Evolutionary conservation across 495 filamentous ascomycete species (phyloP), one percentile per base, ranked within the genome.

Genomic region (Penicillium paxilli): DNA sequence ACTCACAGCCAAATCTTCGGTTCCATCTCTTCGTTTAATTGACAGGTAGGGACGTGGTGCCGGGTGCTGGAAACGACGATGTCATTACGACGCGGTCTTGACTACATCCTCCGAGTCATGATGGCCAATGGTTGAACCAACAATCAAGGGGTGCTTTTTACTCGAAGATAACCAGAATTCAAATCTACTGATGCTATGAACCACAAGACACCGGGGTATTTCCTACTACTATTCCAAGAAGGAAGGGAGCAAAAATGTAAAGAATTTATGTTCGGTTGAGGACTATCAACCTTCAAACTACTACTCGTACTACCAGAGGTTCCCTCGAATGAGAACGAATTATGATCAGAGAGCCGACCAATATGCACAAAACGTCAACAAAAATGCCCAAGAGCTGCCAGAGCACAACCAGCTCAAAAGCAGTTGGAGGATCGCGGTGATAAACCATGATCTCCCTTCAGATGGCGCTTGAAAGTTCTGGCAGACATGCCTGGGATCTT

Each of bases 71-170:
- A 9, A 41, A 42, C 16, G 26, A 49, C 49, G 51, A 64, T 60
- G 57, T 64, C 60, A 60, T 60, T 50, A 57, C 46, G 51, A 60
- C 54, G 57, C 46, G 49, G 41, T 44, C 23, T 41, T 57, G 57
- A 60, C 55, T 54, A 7, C 55, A 46, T 58, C 24, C 23, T 44
- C 5, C 5, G 11, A 28, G 5, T 28, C 26, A 28, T 28, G 5
- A 5, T 28, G 5, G 11, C 5, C 26, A 5, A 28, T 11, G 5
- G 26, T 5, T 28, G 26, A 28, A 28, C 9, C n/a, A n/a, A 50
- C 8, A 10, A 48, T 20, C 17, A 14, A 5, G 48, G 28, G 16
- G 25, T 44, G n/a, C n/a, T n/a, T n/a, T n/a, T n/a, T n/a, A n/a
- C n/a, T n/a, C 30, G 30, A 12, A 32, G 11, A 32, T 9, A 12